Percentiles rank a stretch among this genome's conserved stretches.
These are phyloP conservation scores for Bolboschoenus planiculmis DNA, from an alignment of 176 grass and related monocot species.

Conservation along the genomic window DNA sequence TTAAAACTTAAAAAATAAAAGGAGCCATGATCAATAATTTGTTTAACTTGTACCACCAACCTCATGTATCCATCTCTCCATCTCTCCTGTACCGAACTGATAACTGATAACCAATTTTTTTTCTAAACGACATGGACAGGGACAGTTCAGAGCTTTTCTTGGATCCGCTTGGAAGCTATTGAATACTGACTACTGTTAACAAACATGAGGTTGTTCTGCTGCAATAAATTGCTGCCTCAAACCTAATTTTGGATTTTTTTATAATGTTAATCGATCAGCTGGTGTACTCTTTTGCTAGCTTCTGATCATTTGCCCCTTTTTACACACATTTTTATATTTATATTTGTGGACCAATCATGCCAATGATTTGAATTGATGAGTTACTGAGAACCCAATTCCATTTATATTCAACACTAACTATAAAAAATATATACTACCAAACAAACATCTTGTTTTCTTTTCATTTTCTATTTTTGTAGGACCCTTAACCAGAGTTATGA, in stretches of 20 bases:
- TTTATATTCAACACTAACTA: neutral
- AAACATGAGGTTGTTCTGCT: conserved; percentile 13
- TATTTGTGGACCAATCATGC: neutral
- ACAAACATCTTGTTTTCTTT: neutral
- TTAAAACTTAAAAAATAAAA: neutral
- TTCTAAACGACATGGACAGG: conserved; percentile 13
- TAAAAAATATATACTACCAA: neutral
- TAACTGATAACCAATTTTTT: conserved; percentile 12
- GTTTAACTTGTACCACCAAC: neutral
- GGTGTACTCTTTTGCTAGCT: neutral
- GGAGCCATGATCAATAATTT: neutral
- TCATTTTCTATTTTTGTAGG: neutral
- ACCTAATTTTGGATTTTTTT: conserved; percentile 19
- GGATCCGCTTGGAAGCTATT: conserved; percentile 12
- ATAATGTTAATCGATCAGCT: neutral
- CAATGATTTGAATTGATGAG: conserved; percentile 3
- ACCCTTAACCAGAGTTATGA: neutral
- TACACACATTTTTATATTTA: neutral
- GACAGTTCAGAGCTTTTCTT: conserved; percentile 19
- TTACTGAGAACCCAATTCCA: neutral
- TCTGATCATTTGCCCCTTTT: neutral
- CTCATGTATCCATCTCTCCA: neutral
- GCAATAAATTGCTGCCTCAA: conserved; percentile 4
- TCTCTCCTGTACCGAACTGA: conserved; percentile 6
- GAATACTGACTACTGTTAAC: conserved; percentile 18